phyloP scores from a whole-genome alignment of 768 basidiomycete species.

The Calocera cornea region DNA sequence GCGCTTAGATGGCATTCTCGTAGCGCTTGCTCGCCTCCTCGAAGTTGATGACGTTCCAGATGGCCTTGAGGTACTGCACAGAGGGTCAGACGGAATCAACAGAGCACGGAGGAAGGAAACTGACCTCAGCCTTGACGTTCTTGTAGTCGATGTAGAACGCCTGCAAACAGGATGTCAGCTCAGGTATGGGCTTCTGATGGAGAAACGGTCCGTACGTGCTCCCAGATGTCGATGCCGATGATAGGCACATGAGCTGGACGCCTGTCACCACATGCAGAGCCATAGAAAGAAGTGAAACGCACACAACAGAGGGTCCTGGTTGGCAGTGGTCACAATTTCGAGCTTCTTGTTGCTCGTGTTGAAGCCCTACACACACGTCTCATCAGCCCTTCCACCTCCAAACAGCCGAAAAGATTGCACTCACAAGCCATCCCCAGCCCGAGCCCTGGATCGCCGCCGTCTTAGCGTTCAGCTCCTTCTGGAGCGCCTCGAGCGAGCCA shows the following conservation, averaged over 20 bases:
- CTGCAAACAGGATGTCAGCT: conserved; percentile 7
- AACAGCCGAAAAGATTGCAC: conserved; percentile 17
- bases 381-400: background rate
- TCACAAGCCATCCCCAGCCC: conserved; percentile 95
- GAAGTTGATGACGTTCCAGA: conserved; percentile 59
- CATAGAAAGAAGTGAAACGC: conserved; percentile 6
- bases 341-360: conserved; percentile 54
- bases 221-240: conserved; percentile 91
- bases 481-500: conserved; percentile 74
- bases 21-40: conserved; percentile 64
- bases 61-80: conserved; percentile 55
- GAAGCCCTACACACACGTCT: conserved; percentile 41
- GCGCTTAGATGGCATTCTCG: conserved; percentile 22
- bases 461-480: conserved; percentile 70
- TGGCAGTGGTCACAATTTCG: conserved; percentile 83
- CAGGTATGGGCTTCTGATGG: background rate
- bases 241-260: conserved; percentile 44
- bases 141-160: conserved; percentile 83
- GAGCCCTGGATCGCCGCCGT: conserved; percentile 92
- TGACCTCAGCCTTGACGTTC: conserved; percentile 84
- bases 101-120: conserved; percentile 24
- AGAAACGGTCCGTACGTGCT: conserved; percentile 48
- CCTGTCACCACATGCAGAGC: background rate
- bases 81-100: no score
- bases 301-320: conserved; percentile 70